Base-by-base conservation (phyloP, 1,139 yeast genomes). In the Blastobotrys illinoisensis region DNA sequence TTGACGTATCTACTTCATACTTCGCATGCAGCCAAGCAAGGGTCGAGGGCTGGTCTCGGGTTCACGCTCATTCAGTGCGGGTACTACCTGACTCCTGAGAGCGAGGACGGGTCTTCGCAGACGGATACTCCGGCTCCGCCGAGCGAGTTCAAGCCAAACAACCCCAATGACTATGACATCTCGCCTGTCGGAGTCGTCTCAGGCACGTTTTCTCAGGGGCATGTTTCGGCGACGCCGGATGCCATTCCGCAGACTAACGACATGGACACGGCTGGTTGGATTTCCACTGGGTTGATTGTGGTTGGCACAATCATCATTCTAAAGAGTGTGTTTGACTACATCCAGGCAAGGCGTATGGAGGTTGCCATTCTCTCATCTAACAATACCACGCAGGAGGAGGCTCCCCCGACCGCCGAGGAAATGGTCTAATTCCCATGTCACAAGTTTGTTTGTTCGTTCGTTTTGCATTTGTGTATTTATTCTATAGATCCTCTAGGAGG, bases 11-110 rank as follows among this genome's bases (percentile, higher is more conserved):
- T 93, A 50, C 75, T 95, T 54, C 99, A 93, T 71, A 91, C 99
- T 1, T 88, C 97, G 1, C 99, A 93, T 67, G 98, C 98, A 5
- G 97, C 98, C 4, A 89, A 89, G 67, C 93, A 91, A 64, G 99
- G 99, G 6, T 86, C 98, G 1, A 77, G 97, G 57, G 88, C 93
- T 13, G 99, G 99, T 0, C 74, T 93, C 54, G 99, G 99, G 1
- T 70, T 88, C 54, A 90, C 97, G 0, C 80, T 95, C 62, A 76
- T 91, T 49, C 81, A 86, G 59, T 83, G 85, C 62, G 96, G 96
- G 1, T 85, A 81, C 68, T 78, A 80, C 53, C 77, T 89, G 73
- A 76, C 85, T 40, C 95, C 97, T 1, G 72, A 71, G 11, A 68
- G 67, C 50, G 65, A 68, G n/a, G 40, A 16, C 14, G 67, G 64